Percentiles rank a stretch among this genome's conserved stretches.
phyloP scores from a whole-genome alignment of 352 stramenopile species.

The Phytophthora tubulina region DNA sequence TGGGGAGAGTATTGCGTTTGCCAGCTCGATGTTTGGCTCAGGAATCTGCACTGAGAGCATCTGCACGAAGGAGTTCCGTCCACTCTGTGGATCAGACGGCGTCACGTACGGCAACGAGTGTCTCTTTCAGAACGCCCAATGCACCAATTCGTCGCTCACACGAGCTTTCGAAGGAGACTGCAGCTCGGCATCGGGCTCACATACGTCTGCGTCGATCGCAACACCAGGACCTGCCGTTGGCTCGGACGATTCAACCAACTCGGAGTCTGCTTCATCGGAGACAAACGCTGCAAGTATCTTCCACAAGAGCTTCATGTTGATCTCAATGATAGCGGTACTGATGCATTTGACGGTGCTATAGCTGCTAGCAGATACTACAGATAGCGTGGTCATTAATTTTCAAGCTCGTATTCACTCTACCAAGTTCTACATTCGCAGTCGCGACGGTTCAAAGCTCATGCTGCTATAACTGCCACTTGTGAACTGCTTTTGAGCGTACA shows the following conservation, averaged over 20 bases:
- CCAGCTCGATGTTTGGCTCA: background rate
- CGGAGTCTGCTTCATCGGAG: conserved; percentile 16
- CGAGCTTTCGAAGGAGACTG: conserved; percentile 42
- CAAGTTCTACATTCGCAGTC: too few relatives aligned
- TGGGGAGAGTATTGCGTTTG: background rate
- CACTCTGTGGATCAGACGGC: conserved; percentile 58
- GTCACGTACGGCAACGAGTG: conserved; percentile 63
- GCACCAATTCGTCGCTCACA: conserved; percentile 34
- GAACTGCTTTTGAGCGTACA: background rate
- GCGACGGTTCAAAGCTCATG: conserved; percentile 16
- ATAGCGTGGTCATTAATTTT: too few relatives aligned
- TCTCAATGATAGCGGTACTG: background rate
- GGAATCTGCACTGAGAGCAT: conserved; percentile 15
- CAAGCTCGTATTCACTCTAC: too few relatives aligned
- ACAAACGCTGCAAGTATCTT: background rate
- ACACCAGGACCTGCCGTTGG: conserved; percentile 4
- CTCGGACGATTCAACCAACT: conserved; percentile 6
- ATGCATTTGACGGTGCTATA: conserved; percentile 1
- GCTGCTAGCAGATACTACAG: background rate
- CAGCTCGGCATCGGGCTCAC: background rate
- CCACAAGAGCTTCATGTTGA: background rate
- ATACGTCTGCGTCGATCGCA: conserved; percentile 11
- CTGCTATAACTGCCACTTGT: conserved; percentile 22
- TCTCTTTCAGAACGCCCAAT: conserved; percentile 45
- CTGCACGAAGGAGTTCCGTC: conserved; percentile 45